Conservation (phyloP, 2,329 filamentous ascomycete species). For the Scytalidium sp. region DNA sequence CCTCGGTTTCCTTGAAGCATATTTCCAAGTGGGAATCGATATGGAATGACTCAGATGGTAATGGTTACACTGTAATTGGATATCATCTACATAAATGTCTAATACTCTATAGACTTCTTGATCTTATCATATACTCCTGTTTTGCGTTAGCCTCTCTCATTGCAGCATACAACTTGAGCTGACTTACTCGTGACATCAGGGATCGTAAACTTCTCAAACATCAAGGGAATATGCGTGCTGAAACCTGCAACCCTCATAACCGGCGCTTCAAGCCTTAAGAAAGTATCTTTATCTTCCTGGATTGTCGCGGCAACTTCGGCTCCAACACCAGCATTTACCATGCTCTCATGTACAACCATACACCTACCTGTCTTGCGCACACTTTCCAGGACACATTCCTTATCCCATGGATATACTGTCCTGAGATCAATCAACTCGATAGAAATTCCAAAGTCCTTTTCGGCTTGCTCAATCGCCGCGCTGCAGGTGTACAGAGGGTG, state of each 20-base stretch:
- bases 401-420: conserved; percentile 73
- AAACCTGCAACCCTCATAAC: conserved; percentile 69
- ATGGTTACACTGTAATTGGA: no score
- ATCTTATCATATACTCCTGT: conserved; percentile 32
- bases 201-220: conserved; percentile 63
- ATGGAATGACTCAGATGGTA: no score
- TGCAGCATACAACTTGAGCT: neutral
- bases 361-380: conserved; percentile 68
- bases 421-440: conserved; percentile 70
- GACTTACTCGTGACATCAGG: conserved; percentile 68
- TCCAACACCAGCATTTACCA: conserved; percentile 71
- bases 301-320: conserved; percentile 71
- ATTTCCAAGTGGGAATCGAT: no score
- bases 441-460: conserved; percentile 63
- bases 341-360: conserved; percentile 71
- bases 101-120: conserved; percentile 27
- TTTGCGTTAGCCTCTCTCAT: conserved; percentile 10
- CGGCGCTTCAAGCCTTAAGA: conserved; percentile 66
- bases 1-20: no score
- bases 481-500: conserved; percentile 68
- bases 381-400: conserved; percentile 61
- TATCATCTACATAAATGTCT: no score
- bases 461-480: conserved; percentile 61
- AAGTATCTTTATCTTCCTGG: conserved; percentile 59
- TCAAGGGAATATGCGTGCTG: conserved; percentile 64